Evolutionary conservation across 352 stramenopile species (phyloP).

Genomic region (Globisporangium apiculatum): DNA sequence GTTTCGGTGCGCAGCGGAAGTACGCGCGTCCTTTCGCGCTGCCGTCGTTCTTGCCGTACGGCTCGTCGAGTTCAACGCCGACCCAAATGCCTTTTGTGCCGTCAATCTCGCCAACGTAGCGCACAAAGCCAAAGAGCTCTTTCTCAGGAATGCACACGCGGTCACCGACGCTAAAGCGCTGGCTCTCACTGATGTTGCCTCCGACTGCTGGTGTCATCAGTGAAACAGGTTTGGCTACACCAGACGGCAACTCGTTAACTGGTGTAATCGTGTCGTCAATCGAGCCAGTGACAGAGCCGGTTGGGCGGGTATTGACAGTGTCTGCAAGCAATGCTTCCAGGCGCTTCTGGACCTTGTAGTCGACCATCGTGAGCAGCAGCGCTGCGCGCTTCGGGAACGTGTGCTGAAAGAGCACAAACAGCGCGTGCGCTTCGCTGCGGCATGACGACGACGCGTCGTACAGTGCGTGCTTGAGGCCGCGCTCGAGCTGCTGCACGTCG

Average conservation of each 20-base stretch:
- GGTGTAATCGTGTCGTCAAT: slow-evolving; percentile 34
- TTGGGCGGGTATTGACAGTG: slow-evolving; percentile 7
- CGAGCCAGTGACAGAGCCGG: slow-evolving; percentile 23
- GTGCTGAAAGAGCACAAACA: slow-evolving; percentile 67
- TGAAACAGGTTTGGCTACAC: not conserved
- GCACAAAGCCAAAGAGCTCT: slow-evolving; percentile 77
- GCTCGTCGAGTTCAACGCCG: slow-evolving; percentile 70
- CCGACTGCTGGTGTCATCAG: not conserved
- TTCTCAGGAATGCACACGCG: slow-evolving; percentile 83
- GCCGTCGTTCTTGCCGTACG: slow-evolving; percentile 78
- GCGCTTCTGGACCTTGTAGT: slow-evolving; percentile 81
- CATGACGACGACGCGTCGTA: slow-evolving; percentile 75
- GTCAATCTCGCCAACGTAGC: slow-evolving; percentile 66
- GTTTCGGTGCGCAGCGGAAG: slow-evolving; percentile 70
- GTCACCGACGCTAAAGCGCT: slow-evolving; percentile 45
- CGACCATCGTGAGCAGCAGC: slow-evolving; percentile 54
- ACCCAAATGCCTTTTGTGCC: slow-evolving; percentile 69
- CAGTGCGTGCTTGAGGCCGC: slow-evolving; percentile 60
- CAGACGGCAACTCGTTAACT: too few species aligned
- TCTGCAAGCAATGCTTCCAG: slow-evolving; percentile 51
- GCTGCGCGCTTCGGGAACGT: slow-evolving; percentile 73
- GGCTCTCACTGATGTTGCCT: slow-evolving; percentile 20
- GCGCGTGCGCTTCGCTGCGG: slow-evolving; percentile 52
- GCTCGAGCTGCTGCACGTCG: slow-evolving; percentile 77
- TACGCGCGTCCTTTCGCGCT: slow-evolving; percentile 77